phyloP scores from a whole-genome alignment of 352 stramenopile species.

The Phytopythium aichiense region DNA sequence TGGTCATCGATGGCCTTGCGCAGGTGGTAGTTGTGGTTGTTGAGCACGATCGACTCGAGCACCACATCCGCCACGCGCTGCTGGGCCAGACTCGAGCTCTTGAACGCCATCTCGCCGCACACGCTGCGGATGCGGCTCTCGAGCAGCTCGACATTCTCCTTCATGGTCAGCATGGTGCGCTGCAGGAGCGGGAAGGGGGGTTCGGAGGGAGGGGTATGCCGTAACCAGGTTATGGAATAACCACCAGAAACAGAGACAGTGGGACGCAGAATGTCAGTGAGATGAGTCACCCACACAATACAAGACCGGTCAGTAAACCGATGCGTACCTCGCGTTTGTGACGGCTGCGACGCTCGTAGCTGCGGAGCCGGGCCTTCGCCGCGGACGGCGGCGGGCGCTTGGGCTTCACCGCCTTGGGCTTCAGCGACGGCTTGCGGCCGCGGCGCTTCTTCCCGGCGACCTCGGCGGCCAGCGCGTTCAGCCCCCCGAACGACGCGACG shows the following conservation, averaged over 20 bases:
- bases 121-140: conserved; percentile 30
- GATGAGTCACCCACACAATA: background rate
- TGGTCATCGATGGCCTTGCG: conserved; percentile 44
- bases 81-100: conserved; percentile 10
- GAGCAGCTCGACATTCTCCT: conserved; percentile 31
- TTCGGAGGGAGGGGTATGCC: background rate
- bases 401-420: conserved; percentile 29
- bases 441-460: conserved; percentile 32
- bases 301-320: background rate
- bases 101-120: conserved; percentile 22
- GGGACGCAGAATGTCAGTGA: background rate
- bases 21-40: conserved; percentile 51
- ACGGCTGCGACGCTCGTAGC: conserved; percentile 50
- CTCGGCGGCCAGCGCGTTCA: conserved; percentile 9
- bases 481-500: background rate
- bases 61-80: conserved; percentile 31
- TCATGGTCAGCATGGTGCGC: conserved; percentile 54
- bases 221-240: background rate
- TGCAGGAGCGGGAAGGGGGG: conserved; percentile 8
- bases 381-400: conserved; percentile 33
- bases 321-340: conserved; percentile 41
- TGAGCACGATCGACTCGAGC: conserved; percentile 37
- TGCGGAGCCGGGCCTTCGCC: conserved; percentile 39
- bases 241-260: background rate
- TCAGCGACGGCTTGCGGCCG: conserved; percentile 34